Evolutionary conservation across 2,329 filamentous ascomycete genomes (phyloP).

Genomic region (Mycosphaerella sp.): DNA sequence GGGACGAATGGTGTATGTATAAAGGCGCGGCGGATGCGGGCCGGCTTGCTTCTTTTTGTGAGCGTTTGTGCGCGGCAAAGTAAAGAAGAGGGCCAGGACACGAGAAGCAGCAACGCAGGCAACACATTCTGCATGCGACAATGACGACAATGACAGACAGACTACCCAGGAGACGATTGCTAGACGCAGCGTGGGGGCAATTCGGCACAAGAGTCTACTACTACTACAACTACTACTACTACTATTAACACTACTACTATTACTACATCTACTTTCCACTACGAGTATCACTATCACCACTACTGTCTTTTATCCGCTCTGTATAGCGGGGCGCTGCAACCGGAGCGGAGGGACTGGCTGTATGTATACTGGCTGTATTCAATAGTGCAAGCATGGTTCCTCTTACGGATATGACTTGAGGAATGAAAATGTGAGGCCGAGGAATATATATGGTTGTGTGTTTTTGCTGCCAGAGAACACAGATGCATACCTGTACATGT

Average conservation of each 20-base stretch:
- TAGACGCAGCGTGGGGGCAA: not conserved
- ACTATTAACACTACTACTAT: not conserved
- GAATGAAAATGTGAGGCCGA: no score
- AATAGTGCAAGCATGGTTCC: no score
- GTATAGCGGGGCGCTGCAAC: no score
- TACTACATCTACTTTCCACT: not conserved
- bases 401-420: no score
- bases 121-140: not conserved
- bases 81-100: not conserved
- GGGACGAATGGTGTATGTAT: not conserved
- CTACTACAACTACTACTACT: not conserved
- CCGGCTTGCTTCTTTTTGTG: not conserved
- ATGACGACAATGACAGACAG: not conserved
- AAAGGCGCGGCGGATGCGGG: not conserved
- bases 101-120: not conserved
- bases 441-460: no score
- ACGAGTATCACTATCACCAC: no score
- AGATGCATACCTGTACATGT: no score
- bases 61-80: not conserved
- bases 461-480: no score
- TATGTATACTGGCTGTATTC: no score
- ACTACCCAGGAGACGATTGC: not conserved
- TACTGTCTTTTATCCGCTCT: no score
- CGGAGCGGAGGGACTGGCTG: no score
- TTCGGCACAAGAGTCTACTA: not conserved